Conservation (phyloP, 179 eudicot genomes). For the Nepenthes alata region DNA sequence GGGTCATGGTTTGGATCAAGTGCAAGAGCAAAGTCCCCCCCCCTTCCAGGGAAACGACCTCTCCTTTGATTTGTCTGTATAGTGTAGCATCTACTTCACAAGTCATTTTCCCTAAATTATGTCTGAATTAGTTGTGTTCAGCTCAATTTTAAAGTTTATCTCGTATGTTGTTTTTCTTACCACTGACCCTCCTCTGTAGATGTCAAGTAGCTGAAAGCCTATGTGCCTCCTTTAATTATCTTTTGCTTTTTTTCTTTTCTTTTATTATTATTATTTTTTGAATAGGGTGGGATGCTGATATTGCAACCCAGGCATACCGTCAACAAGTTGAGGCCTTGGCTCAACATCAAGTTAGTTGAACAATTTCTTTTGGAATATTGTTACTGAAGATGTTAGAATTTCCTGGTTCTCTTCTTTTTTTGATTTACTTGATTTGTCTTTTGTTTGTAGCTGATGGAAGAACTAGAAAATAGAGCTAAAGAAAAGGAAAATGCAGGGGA, state of each 20-base stretch:
- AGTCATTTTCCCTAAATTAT: no score
- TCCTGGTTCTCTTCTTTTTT: constrained; percentile 4
- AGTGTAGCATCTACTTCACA: no score
- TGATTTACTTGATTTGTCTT: neutral
- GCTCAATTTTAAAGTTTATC: no score
- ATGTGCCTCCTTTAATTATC: neutral
- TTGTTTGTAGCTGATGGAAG: constrained; percentile 68
- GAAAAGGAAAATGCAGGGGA: constrained; percentile 54
- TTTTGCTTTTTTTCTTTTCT: no score
- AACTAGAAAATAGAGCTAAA: constrained; percentile 66
- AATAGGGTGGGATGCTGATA: constrained; percentile 94
- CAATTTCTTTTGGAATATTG: constrained; percentile 3
- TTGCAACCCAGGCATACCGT: constrained; percentile 88
- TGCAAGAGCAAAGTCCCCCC: no score
- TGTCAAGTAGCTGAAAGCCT: no score
- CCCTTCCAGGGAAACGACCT: no score
- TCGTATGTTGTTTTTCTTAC: no score
- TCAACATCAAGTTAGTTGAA: constrained; percentile 64
- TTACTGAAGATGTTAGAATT: neutral
- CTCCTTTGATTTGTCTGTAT: no score
- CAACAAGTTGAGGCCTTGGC: constrained; percentile 93
- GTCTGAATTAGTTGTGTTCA: no score
- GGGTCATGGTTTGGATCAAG: no score
- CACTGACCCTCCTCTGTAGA: no score
- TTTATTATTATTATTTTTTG: neutral